Base-by-base conservation (phyloP, 768 basidiomycete species). In the Lentinula raphanica region DNA sequence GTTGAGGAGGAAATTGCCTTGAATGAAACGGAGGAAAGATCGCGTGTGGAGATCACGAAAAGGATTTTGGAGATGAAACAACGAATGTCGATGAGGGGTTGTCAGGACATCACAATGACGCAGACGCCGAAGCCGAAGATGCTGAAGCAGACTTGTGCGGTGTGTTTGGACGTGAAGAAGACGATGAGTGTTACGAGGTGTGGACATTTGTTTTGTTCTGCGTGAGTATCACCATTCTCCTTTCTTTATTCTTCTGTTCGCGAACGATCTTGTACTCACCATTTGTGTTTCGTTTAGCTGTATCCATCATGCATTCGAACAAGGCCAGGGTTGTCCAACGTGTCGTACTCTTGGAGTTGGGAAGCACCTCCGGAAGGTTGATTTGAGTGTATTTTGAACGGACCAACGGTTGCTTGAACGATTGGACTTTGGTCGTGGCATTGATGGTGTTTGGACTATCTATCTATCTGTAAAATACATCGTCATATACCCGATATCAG, bases 171-270 rank as follows among this genome's bases (percentile, higher is more conserved):
- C 29, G 50, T 58, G 1, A 62, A 64, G 0, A 60, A 58, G 39
- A 62, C 62, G 7, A 68, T 67, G 54, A 65, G 62, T 38, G 64
- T 66, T 7, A 72, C 70, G 58, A 11, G 72, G 72, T 56, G 72
- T 71, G 15, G 71, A 71, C 32, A 35, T 48, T 28, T 71, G 49
- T 74, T 72, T 59, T 72, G 72, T 60, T 59, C 64, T n/a, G 25
- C 64, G 72, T 72, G 55, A 61, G 72, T 67, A 2, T 2, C n/a
- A 12, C n/a, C 23, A 28, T 3, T 25, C 9, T 3, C 17, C 17
- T 15, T 36, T n/a, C n/a, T n/a, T n/a, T n/a, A n/a, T n/a, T n/a
- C n/a, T n/a, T n/a, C n/a, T n/a, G n/a, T n/a, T n/a, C n/a, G n/a
- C n/a, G n/a, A n/a, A n/a, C n/a, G n/a, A n/a, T n/a, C 45, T 5